Base-by-base conservation (phyloP, 352 stramenopile genomes). In the Globisporangium cylindrosporum region DNA sequence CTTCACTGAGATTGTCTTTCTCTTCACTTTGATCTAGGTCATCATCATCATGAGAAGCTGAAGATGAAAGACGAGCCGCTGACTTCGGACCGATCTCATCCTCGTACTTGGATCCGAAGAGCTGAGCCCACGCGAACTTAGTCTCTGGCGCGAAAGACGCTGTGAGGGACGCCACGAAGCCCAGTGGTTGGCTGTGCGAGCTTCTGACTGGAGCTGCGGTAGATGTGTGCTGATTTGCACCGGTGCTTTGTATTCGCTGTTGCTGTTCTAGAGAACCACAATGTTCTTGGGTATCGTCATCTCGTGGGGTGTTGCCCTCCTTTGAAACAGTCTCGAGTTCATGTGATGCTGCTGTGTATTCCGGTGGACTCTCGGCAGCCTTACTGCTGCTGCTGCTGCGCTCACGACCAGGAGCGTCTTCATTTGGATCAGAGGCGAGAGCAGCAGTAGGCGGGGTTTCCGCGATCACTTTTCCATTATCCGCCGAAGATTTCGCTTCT, bases 71-170 rank as follows among this genome's bases (percentile, higher is more conserved):
- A 4, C 8, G 15, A 4, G 22, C 24, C 0, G 15, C 41, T 49
- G 62, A 2, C 36, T 54, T 38, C 12, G 25, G 2, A 14, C 69
- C 60, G 4, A 72, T 62, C 0, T 74, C 72, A 18, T 89, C 74
- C 62, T 89, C 83, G 58, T 84, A 90, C 5, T 76, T 74, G 36
- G 80, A 77, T 0, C 80, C 79, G 66, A 92, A 92, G 27, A 92
- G 78, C 46, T 83, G 72, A 0, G 71, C 64, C 81, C 81, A 90
- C 4, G 76, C 78, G 1, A 64, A 67, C 29, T 75, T 82, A 0
- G 79, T 82, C 58, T 79, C 73, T 6, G 72, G 63, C 20, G 73
- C 59, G 57, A 89, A 81, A 1, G 74, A 43, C 0, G 75, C 79
- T 0, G 74, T 76, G 7, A 80, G 54, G 0, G 75, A 79, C 4